Evolutionary conservation across 108 stramenopile genomes (phyloP).

Genomic region (Mediolabrus comicus): DNA sequence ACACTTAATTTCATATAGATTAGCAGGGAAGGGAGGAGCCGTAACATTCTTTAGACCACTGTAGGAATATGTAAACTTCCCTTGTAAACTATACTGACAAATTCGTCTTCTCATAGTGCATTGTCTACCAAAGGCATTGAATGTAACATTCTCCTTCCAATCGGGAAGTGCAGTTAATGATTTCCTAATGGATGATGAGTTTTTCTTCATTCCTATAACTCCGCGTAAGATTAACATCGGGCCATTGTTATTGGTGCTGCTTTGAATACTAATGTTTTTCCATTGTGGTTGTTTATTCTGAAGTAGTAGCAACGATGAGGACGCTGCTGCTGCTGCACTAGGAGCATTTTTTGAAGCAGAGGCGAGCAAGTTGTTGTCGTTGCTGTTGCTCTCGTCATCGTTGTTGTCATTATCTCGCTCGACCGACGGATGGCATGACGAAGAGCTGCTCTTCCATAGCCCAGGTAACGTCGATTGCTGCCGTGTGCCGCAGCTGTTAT

Average conservation of each 20-base stretch:
- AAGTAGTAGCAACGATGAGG: neutral
- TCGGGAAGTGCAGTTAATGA: slow-evolving; percentile 24
- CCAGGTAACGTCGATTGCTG: neutral
- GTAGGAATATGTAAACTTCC: slow-evolving; percentile 33
- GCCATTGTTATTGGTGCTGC: too few relatives aligned
- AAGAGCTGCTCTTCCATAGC: neutral
- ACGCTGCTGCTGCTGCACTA: too few relatives aligned
- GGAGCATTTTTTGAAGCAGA: neutral
- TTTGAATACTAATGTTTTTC: slow-evolving; percentile 31
- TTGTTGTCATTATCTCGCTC: neutral
- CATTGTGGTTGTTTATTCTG: slow-evolving; percentile 1
- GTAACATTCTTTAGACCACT: slow-evolving; percentile 31
- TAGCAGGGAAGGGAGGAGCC: slow-evolving; percentile 31
- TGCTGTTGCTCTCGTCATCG: too few relatives aligned
- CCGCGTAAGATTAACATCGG: slow-evolving; percentile 27
- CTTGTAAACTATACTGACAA: slow-evolving; percentile 31
- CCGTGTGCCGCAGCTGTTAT: neutral
- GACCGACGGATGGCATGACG: too few relatives aligned
- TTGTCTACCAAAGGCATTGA: slow-evolving; percentile 28
- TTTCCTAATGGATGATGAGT: neutral
- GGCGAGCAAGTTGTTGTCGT: neutral
- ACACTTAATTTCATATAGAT: slow-evolving; percentile 24
- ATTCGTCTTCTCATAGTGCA: slow-evolving; percentile 42
- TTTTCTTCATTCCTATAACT: slow-evolving; percentile 15
- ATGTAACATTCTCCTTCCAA: slow-evolving; percentile 38